Percentiles rank a stretch among this genome's conserved stretches.
Evolutionary conservation across 345 rosid species (phyloP).

Genomic region (Populus pruinosa): DNA sequence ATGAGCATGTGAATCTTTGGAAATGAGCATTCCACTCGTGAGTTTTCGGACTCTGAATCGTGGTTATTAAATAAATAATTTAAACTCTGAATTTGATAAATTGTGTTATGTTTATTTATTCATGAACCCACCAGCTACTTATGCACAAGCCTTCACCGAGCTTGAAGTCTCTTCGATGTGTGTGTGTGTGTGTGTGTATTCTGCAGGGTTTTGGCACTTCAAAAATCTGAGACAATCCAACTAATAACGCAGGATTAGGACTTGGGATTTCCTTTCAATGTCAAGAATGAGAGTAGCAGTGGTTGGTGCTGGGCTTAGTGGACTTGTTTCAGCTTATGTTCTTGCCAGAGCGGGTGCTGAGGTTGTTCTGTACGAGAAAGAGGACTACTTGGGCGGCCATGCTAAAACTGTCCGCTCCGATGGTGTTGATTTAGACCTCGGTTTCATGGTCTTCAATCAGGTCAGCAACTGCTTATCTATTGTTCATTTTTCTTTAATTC

Average conservation of each 20-base stretch:
- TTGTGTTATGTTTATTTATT: no score
- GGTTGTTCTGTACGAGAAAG: conserved; percentile 63
- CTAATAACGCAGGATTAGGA: not conserved
- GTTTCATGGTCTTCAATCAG: conserved; percentile 67
- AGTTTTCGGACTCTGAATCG: not conserved
- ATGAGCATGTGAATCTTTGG: not conserved
- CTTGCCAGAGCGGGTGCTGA: conserved; percentile 43
- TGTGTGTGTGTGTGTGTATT: no score
- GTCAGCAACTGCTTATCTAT: conserved; percentile 25
- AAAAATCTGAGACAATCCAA: not conserved
- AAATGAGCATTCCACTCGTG: not conserved
- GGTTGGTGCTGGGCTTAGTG: conserved; percentile 65
- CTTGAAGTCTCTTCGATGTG: not conserved
- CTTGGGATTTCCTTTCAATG: no score
- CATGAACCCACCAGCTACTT: no score
- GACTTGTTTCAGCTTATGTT: conserved; percentile 51
- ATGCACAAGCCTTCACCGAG: no score
- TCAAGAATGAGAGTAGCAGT: conserved; percentile 55
- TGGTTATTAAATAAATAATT: not conserved
- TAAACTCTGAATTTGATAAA: not conserved
- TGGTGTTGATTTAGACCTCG: conserved; percentile 60
- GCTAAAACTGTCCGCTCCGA: conserved; percentile 50
- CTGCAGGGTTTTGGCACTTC: not conserved
- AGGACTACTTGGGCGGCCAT: conserved; percentile 60
- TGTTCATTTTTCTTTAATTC: not conserved